Evolutionary conservation across 2,329 filamentous ascomycete species (phyloP), one percentile per base, ranked within the genome.

Genomic region (Talaromyces marneffei): DNA sequence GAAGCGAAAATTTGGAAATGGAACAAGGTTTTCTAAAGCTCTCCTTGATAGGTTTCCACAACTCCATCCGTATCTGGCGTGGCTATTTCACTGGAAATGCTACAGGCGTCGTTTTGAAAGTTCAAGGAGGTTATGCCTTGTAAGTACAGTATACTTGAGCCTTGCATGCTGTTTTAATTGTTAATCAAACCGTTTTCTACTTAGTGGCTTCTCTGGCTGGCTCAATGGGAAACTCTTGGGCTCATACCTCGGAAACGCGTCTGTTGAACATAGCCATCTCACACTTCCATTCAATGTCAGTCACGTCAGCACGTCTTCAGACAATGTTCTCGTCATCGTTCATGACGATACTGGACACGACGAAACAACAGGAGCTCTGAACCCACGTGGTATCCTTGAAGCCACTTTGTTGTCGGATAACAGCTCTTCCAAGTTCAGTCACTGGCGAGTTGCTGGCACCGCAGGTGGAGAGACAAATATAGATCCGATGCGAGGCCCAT

Each of bases 271-370:
- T 57, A 77, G 80, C 63, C 87, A 83, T 66, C 74, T 79, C 0
- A 87, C 82, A 0, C 86, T 87, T 69, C 75, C 74, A 0, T 74
- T 90, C 0, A 79, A 85, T 0, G 74, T 77, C 9, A 77, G 90
- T 3, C 67, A 69, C 0, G 69, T 77, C 0, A 85, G 83, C 3
- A 76, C 79, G 27, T 66, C 72, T 0, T 85, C 31, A 20, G 23
- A 27, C 23, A 46, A 90, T 68, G 79, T 87, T 10, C 71, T 92
- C 65, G 91, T 88, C 0, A 77, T 92, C 1, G 73, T 91, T 0
- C 77, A 92, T 14, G 90, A 92, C 72, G 87, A 87, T 71, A 90
- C 86, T 76, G 88, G 89, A 0, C 78, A 90, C 0, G 83, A 91
- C 63, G 84, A 88, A 65, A 85, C 88, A 71, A 85, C 83, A 78